phyloP scores from a whole-genome alignment of 441 rosid species.

The Dalechampia spathulata region DNA sequence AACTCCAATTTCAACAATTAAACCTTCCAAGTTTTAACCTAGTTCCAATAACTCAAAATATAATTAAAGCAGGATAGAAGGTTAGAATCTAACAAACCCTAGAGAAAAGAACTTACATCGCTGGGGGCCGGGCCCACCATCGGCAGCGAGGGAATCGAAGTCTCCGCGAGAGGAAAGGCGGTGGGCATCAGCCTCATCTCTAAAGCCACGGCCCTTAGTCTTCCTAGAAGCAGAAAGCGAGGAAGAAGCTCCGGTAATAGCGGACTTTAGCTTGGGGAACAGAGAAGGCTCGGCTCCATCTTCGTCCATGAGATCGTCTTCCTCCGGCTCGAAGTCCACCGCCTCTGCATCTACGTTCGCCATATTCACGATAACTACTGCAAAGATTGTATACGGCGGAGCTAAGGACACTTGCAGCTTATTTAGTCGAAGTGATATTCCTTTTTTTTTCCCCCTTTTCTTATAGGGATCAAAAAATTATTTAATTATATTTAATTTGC shows the following conservation, averaged over 20 bases:
- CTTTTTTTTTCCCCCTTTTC: no score
- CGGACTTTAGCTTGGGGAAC: slow-evolving; percentile 67
- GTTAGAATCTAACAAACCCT: background rate
- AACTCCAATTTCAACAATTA: no score
- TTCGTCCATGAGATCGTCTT: slow-evolving; percentile 96
- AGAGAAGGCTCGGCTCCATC: slow-evolving; percentile 58
- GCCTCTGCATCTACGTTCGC: slow-evolving; percentile 65
- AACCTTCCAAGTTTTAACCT: no score
- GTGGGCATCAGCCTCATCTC: slow-evolving; percentile 56
- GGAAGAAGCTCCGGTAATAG: slow-evolving; percentile 56
- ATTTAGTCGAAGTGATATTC: no score
- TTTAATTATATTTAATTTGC: no score
- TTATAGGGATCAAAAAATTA: no score
- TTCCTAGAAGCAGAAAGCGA: slow-evolving; percentile 44
- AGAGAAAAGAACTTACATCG: slow-evolving; percentile 64
- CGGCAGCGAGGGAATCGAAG: slow-evolving; percentile 77
- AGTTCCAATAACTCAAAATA: no score
- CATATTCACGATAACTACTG: no score
- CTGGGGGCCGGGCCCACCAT: slow-evolving; percentile 84
- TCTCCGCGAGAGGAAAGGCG: slow-evolving; percentile 79
- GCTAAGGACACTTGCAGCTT: no score
- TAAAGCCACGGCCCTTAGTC: slow-evolving; percentile 93
- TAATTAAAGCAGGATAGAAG: no score
- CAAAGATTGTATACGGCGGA: no score
- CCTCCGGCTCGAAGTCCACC: slow-evolving; percentile 90